A percentile compares a stretch with the other conserved stretches of the same genome.
phyloP scores from a whole-genome alignment of 148 eudicot species.

The Cornus kousa region DNA sequence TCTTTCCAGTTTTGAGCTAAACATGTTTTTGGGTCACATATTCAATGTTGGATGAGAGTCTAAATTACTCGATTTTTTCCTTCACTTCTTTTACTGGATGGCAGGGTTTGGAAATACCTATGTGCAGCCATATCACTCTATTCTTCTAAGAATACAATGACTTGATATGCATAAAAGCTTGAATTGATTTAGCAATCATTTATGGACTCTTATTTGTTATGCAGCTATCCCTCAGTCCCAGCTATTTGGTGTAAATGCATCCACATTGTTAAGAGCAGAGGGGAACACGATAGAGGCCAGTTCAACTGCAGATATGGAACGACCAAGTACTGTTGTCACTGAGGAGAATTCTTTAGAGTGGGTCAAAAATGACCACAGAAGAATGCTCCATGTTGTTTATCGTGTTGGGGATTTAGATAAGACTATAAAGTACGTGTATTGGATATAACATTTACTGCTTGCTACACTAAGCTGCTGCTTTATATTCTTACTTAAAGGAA shows the following conservation, averaged over 20 bases:
- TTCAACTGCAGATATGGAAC: slow-evolving; percentile 34
- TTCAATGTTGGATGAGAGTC: background rate
- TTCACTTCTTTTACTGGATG: background rate
- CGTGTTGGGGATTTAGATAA: slow-evolving; percentile 81
- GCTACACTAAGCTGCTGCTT: slow-evolving; percentile 3
- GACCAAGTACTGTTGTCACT: slow-evolving; percentile 33
- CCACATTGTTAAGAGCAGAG: slow-evolving; percentile 30
- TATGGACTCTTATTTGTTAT: slow-evolving; percentile 9
- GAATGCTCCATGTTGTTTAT: slow-evolving; percentile 80
- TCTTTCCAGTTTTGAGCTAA: background rate
- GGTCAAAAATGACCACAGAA: slow-evolving; percentile 66
- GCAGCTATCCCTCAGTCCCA: slow-evolving; percentile 53
- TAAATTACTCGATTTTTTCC: background rate
- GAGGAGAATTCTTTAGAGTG: slow-evolving; percentile 54
- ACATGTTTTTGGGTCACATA: background rate
- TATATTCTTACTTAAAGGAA: slow-evolving; percentile 4
- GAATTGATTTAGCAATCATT: slow-evolving; percentile 7
- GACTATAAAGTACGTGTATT: slow-evolving; percentile 68
- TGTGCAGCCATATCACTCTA: background rate
- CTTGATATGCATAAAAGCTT: background rate
- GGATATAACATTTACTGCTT: background rate
- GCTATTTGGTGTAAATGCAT: slow-evolving; percentile 40
- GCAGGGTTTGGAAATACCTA: background rate
- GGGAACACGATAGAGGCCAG: slow-evolving; percentile 28
- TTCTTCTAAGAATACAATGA: background rate